A percentile compares a stretch with the other conserved stretches of the same genome.
Evolutionary conservation across 2,329 filamentous ascomycete genomes (phyloP).

Genomic region (Colletotrichum sojae): DNA sequence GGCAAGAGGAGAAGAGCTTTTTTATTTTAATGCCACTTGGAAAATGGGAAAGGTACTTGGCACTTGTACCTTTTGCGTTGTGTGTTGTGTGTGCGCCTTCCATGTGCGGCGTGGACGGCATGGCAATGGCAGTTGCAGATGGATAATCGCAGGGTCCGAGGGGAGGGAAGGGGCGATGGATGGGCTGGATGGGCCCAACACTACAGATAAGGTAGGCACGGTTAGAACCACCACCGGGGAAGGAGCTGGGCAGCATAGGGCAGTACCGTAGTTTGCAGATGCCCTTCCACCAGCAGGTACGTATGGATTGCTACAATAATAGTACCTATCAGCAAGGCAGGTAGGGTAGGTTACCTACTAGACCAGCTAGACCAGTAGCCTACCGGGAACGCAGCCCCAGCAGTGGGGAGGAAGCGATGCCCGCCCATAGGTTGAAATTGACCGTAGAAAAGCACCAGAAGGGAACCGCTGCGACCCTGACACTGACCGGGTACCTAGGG

Average conservation of each 20-base stretch:
- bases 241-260: not conserved
- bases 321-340: too few relatives aligned
- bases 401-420: conserved; percentile 7
- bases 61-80: conserved; percentile 26
- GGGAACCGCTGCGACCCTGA: not conserved
- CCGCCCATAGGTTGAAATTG: not conserved
- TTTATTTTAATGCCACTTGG: conserved; percentile 28
- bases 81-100: conserved; percentile 1
- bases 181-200: not conserved
- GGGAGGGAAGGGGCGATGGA: not conserved
- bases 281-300: too few relatives aligned
- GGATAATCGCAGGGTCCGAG: not conserved
- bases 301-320: too few relatives aligned
- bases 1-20: conserved; percentile 6
- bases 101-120: conserved; percentile 10
- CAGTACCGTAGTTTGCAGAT: not conserved
- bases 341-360: too few relatives aligned
- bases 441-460: conserved; percentile 33
- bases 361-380: conserved; percentile 1
- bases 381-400: conserved; percentile 24
- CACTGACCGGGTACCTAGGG: conserved; percentile 1
- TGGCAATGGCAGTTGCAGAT: conserved; percentile 5
- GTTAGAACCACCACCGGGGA: not conserved
- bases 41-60: conserved; percentile 35
- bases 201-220: not conserved